Base-by-base conservation (phyloP, 2,329 filamentous ascomycete species). In the Phaeomoniella chlamydospora region DNA sequence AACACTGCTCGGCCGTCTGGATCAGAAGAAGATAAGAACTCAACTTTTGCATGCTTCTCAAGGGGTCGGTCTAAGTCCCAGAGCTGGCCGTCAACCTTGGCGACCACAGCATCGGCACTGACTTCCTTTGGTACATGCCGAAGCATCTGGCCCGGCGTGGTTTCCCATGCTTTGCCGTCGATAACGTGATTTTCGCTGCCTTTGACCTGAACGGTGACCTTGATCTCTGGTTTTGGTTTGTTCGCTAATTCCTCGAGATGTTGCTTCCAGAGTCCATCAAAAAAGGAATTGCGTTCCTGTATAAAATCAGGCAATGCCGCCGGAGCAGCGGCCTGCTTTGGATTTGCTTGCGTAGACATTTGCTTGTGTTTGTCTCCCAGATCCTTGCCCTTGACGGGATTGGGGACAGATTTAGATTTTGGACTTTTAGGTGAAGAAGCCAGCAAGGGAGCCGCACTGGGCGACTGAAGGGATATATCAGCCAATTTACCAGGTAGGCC, bases 31-130 rank as follows among this genome's bases (percentile, higher is more conserved):
- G 81, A 77, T 43, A 96, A 69, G 37, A 94, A 69, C 51, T 87
- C 80, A 17, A 98, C 71, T 48, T 74, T 80, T 65, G 84, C 90
- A 64, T 78, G 84, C 60, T 75, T 77, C 67, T 96, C 90, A 22
- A 98, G 64, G 4, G 88, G 88, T 37, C 90, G 70, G 52, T 88
- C 84, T 45, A 98, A 64, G 62, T 98, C 90, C 90, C 88, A 98
- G 9, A 96, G 67, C 52, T 83, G 71, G 38, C 80, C 84, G 50
- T 96, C 79, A 26, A 96, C 72, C 52, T 77, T 77, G 31, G 88
- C 79, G 50, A 98, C 80, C 41, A 98, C 83, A 32, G 64, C 53
- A 77, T 87, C 63, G 78, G 82, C 68, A 85, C 85, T 63, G 74
- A 82, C 49, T 81, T 72, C 54, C 76, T 90, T 73, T 81, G 94